These are phyloP conservation scores for Arthrobotrys entomopaga DNA, from an alignment of 2,329 filamentous ascomycete species.

Conservation along the genomic window DNA sequence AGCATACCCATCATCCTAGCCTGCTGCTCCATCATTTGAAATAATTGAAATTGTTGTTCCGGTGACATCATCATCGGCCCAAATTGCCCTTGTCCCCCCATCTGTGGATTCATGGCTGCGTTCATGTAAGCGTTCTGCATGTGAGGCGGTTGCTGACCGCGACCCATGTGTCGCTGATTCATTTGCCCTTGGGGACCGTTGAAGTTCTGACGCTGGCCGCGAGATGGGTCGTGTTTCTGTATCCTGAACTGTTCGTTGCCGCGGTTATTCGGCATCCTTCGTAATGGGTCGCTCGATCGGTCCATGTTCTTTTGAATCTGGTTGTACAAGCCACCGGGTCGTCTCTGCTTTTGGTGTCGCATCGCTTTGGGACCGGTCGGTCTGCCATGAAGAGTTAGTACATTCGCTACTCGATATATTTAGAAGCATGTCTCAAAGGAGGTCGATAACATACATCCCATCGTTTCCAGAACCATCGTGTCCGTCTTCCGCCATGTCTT, in stretches of 20 bases:
- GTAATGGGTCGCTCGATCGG: conserved; percentile 77
- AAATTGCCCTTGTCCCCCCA: conserved; percentile 31
- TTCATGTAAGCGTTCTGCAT: conserved; percentile 62
- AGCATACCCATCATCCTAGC: conserved; percentile 85
- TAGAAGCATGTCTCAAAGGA: conserved; percentile 5
- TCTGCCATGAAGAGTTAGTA: conserved; percentile 65
- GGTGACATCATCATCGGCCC: conserved; percentile 66
- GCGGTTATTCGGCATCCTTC: conserved; percentile 73
- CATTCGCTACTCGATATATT: conserved; percentile 41
- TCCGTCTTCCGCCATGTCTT: conserved; percentile 74
- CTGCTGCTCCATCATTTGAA: conserved; percentile 84
- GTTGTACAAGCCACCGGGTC: conserved; percentile 83
- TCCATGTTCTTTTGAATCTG: conserved; percentile 87
- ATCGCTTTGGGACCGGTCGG: conserved; percentile 95
- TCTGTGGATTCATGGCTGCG: conserved; percentile 61
- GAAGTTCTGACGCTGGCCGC: conserved; percentile 63
- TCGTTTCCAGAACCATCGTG: conserved; percentile 63
- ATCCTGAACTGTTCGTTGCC: conserved; percentile 78
- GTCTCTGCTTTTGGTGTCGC: conserved; percentile 73
- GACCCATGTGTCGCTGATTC: conserved; percentile 67
- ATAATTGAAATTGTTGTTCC: conserved; percentile 77
- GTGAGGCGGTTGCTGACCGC: conserved; percentile 62
- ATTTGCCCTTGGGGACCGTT: conserved; percentile 65
- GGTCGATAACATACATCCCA: conserved; percentile 68
- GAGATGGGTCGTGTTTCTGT: conserved; percentile 73